phyloP scores from a whole-genome alignment of 768 basidiomycete genomes.

The Porphyrellus cyaneotinctus region DNA sequence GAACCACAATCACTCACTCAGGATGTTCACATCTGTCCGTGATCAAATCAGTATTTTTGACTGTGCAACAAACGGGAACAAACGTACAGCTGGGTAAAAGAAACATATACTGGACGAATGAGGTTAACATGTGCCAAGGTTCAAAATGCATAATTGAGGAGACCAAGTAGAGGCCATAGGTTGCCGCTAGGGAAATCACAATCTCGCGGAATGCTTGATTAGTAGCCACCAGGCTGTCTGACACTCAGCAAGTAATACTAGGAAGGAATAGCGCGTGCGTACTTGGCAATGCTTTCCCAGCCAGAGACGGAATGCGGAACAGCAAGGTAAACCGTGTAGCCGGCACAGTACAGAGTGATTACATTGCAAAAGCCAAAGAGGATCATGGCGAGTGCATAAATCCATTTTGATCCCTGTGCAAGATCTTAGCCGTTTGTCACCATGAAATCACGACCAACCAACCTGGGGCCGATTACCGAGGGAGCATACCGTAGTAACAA shows the following conservation, averaged over 20 bases:
- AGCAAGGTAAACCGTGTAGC: constrained; percentile 83
- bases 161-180: constrained; percentile 82
- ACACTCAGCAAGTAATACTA: constrained; percentile 22
- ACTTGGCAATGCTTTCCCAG: constrained; percentile 74
- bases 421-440: constrained; percentile 1
- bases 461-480: constrained; percentile 85
- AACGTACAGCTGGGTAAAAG: constrained; percentile 69
- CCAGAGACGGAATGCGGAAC: constrained; percentile 70
- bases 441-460: constrained; percentile 9
- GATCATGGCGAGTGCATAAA: constrained; percentile 70
- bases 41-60: constrained; percentile 7
- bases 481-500: constrained; percentile 79
- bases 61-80: neutral
- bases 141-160: constrained; percentile 86
- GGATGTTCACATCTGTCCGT: constrained; percentile 65
- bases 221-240: constrained; percentile 50
- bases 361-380: constrained; percentile 75
- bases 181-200: constrained; percentile 70
- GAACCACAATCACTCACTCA: constrained; percentile 44
- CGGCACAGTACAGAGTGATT: constrained; percentile 86
- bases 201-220: constrained; percentile 80
- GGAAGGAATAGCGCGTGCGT: constrained; percentile 24
- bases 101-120: constrained; percentile 89
- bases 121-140: constrained; percentile 97
- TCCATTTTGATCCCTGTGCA: constrained; percentile 76